Evolutionary conservation across 495 filamentous ascomycete species (phyloP).

Genomic region (Xylaria scruposa): DNA sequence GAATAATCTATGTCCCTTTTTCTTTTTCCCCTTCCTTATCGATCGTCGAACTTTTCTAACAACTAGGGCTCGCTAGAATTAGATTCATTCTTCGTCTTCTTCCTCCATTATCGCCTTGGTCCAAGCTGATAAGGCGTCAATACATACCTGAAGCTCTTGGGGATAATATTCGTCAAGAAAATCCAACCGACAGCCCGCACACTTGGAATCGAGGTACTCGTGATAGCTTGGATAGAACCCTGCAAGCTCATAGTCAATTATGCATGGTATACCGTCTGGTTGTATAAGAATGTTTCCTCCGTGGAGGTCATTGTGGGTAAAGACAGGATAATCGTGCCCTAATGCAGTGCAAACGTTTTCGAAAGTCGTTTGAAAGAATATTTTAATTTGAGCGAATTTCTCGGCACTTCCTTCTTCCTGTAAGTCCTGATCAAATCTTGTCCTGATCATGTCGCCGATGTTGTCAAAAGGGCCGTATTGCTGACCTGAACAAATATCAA

Average conservation of each 20-base stretch:
- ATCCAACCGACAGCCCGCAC: neutral
- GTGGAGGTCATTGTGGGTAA: conserved; percentile 16
- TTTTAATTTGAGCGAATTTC: neutral
- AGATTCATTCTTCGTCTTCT: neutral
- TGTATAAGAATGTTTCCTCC: conserved; percentile 4
- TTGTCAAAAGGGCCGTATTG: conserved; percentile 8
- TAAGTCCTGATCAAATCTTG: neutral
- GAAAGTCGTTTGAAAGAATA: neutral
- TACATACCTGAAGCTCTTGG: neutral
- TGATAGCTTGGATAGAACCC: conserved; percentile 17
- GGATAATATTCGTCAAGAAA: neutral
- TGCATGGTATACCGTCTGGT: neutral
- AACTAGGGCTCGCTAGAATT: neutral
- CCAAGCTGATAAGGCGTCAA: neutral
- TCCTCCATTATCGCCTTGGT: neutral
- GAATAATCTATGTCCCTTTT: too few species aligned
- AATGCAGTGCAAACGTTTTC: neutral
- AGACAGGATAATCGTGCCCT: neutral
- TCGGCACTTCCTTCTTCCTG: too few species aligned
- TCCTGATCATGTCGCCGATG: neutral
- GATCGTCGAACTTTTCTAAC: too few species aligned
- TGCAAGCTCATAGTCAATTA: conserved; percentile 21
- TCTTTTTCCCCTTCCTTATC: too few species aligned
- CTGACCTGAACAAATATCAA: neutral
- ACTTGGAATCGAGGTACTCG: neutral